Evolutionary conservation across 169 alveolate genomes (phyloP).

Genomic region (Cryptosporidium parvum): DNA sequence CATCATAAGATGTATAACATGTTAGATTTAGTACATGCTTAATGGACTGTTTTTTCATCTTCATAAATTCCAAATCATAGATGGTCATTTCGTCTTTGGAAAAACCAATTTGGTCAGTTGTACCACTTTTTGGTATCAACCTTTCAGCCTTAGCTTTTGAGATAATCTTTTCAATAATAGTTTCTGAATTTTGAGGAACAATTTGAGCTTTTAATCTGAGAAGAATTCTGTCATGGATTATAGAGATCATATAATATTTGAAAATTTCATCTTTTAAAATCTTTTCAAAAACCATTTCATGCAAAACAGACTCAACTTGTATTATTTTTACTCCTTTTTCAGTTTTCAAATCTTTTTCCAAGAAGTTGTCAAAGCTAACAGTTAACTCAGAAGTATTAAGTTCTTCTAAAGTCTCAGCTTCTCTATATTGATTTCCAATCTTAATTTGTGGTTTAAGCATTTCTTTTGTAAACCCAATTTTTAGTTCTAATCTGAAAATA

Average conservation of each 20-base stretch:
- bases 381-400: constrained; percentile 59
- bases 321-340: neutral
- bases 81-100: constrained; percentile 33
- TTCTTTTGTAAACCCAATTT: constrained; percentile 61
- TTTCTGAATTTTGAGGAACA: neutral
- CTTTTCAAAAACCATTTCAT: constrained; percentile 40
- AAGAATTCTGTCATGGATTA: constrained; percentile 56
- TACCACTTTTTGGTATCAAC: constrained; percentile 48
- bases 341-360: constrained; percentile 17
- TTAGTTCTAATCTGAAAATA: constrained; percentile 2
- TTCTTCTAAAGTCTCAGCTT: constrained; percentile 45
- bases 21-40: constrained; percentile 25
- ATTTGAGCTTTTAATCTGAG: constrained; percentile 28
- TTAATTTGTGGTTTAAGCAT: constrained; percentile 59
- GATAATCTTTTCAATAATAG: constrained; percentile 19
- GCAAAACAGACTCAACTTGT: constrained; percentile 48
- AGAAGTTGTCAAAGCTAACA: constrained; percentile 38
- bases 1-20: constrained; percentile 50
- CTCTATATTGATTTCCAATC: constrained; percentile 10
- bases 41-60: neutral
- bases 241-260: constrained; percentile 56
- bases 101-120: constrained; percentile 30
- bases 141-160: neutral
- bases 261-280: constrained; percentile 55
- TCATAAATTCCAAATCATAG: constrained; percentile 31